phyloP scores from a whole-genome alignment of 768 basidiomycete genomes.

The Tubosaeta brunneosetosa region DNA sequence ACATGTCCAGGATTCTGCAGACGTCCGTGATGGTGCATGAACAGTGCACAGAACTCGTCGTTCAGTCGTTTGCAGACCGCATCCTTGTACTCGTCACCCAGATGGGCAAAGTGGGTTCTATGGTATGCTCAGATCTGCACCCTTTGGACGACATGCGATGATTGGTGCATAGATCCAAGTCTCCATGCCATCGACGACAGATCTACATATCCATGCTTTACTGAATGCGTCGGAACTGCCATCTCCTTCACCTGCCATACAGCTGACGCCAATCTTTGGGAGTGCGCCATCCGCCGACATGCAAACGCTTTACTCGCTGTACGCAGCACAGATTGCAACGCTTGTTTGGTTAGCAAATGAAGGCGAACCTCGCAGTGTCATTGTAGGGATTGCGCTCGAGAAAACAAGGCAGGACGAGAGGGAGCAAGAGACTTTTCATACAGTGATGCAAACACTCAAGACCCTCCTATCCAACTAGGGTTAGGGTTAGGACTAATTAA shows the following conservation, averaged over 20 bases:
- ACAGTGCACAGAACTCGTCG: conserved; percentile 62
- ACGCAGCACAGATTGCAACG: conserved; percentile 83
- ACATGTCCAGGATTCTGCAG: conserved; percentile 34
- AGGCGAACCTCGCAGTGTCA: conserved; percentile 50
- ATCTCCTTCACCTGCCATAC: conserved; percentile 62
- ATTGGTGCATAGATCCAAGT: conserved; percentile 64
- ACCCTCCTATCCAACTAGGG: conserved; percentile 31
- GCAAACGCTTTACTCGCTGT: conserved; percentile 71
- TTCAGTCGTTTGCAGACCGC: conserved; percentile 79
- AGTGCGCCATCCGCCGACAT: conserved; percentile 62
- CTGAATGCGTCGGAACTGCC: background rate
- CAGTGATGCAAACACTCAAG: conserved; percentile 46
- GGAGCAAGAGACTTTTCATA: conserved; percentile 45
- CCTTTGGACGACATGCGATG: background rate
- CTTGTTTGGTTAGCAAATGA: conserved; percentile 65
- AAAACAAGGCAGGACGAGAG: conserved; percentile 28
- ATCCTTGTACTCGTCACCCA: conserved; percentile 86
- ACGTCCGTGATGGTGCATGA: conserved; percentile 50
- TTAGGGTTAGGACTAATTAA: conserved; percentile 27
- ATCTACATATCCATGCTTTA: conserved; percentile 35
- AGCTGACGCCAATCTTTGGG: conserved; percentile 76
- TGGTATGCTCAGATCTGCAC: conserved; percentile 46
- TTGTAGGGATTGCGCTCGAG: conserved; percentile 71
- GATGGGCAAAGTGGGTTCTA: conserved; percentile 80
- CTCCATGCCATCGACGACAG: conserved; percentile 60